A percentile compares a stretch with the other conserved stretches of the same genome.
Evolutionary conservation across 441 rosid species (phyloP).

Genomic region (Eutrema salsugineum): DNA sequence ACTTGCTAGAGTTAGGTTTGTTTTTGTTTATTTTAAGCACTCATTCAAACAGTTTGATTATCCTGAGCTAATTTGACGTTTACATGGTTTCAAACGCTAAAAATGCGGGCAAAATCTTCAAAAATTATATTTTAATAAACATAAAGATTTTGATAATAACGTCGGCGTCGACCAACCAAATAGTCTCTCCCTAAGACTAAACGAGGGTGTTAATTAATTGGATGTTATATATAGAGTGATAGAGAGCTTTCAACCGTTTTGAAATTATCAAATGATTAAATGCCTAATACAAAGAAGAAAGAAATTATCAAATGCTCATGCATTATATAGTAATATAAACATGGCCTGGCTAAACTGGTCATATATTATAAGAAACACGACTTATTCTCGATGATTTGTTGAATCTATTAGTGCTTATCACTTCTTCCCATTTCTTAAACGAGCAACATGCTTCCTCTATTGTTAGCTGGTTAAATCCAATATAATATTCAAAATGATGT

Average conservation of each 20-base stretch:
- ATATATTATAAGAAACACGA: background rate
- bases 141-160: slow-evolving; percentile 10
- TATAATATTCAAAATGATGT: background rate
- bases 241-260: slow-evolving; percentile 9
- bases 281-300: too few species aligned
- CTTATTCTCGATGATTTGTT: background rate
- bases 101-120: background rate
- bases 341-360: background rate
- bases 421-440: slow-evolving; percentile 6
- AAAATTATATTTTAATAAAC: background rate
- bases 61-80: background rate
- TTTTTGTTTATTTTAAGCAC: background rate
- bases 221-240: background rate
- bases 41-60: background rate
- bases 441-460: background rate
- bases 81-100: background rate
- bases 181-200: background rate
- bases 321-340: background rate
- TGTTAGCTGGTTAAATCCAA: background rate
- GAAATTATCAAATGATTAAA: slow-evolving; percentile 12
- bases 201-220: slow-evolving; percentile 10
- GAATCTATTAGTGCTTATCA: slow-evolving; percentile 16
- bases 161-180: slow-evolving; percentile 8
- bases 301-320: slow-evolving; percentile 23
- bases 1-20: background rate